Conservation (phyloP, 2,329 filamentous ascomycete genomes). For the Colletotrichum magnum region DNA sequence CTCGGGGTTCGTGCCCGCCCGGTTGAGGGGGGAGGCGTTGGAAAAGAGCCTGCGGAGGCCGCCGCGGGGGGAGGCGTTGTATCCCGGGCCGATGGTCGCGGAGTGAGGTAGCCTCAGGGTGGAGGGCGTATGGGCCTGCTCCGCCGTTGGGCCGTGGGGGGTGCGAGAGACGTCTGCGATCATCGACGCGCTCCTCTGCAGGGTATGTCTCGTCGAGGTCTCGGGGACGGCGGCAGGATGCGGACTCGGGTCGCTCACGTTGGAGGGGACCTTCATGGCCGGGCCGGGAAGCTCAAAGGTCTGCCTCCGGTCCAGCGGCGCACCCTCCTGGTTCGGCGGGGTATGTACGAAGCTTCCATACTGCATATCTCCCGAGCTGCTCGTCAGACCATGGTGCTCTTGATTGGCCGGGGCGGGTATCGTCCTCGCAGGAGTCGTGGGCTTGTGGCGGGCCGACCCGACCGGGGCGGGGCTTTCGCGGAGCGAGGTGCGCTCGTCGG, state of each 20-base stretch:
- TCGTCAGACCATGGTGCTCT: slow-evolving; percentile 60
- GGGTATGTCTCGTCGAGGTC: slow-evolving; percentile 45
- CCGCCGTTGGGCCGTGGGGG: neutral
- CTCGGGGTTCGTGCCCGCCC: slow-evolving; percentile 55
- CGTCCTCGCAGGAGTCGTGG: slow-evolving; percentile 42
- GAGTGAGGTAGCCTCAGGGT: slow-evolving; percentile 28
- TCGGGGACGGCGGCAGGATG: slow-evolving; percentile 33
- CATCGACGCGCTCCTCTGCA: slow-evolving; percentile 55
- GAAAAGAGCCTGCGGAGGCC: slow-evolving; percentile 58
- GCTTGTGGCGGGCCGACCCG: slow-evolving; percentile 41
- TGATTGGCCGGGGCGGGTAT: slow-evolving; percentile 42
- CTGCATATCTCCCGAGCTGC: slow-evolving; percentile 55
- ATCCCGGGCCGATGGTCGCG: slow-evolving; percentile 26
- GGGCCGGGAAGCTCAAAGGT: slow-evolving; percentile 68
- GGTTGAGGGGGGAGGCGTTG: slow-evolving; percentile 51
- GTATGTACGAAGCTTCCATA: slow-evolving; percentile 69
- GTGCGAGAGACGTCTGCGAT: slow-evolving; percentile 18
- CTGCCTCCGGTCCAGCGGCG: slow-evolving; percentile 42
- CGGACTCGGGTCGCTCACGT: slow-evolving; percentile 43
- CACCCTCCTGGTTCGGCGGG: slow-evolving; percentile 50
- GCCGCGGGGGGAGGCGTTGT: slow-evolving; percentile 22
- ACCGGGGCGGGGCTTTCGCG: slow-evolving; percentile 47
- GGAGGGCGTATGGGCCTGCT: slow-evolving; percentile 24
- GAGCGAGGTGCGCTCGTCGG: slow-evolving; percentile 43
- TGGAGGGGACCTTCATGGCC: slow-evolving; percentile 60